A percentile compares a stretch with the other conserved stretches of the same genome.
phyloP scores from a whole-genome alignment of 257 asterid genomes.

The Fraxinus americana region DNA sequence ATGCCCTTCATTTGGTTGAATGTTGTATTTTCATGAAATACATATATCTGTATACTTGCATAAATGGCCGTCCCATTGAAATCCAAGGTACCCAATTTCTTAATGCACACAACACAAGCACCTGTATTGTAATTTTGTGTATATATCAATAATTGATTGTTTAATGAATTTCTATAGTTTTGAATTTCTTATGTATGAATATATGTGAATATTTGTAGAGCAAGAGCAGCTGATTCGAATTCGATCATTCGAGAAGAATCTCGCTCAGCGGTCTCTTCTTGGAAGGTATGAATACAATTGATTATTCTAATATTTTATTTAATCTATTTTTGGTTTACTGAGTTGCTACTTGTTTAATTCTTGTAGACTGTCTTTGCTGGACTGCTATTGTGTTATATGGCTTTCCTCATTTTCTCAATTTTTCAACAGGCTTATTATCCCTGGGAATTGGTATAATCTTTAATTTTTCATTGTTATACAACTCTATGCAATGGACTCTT shows the following conservation, averaged over 20 bases:
- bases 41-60: background rate
- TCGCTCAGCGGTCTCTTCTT: constrained; percentile 68
- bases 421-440: no score
- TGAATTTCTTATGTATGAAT: constrained; percentile 21
- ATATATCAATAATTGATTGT: constrained; percentile 3
- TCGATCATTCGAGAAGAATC: constrained; percentile 72
- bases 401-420: no score
- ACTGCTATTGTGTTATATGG: no score
- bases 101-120: background rate
- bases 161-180: background rate
- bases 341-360: background rate
- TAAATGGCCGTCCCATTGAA: constrained; percentile 49
- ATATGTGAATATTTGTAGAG: constrained; percentile 45
- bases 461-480: no score
- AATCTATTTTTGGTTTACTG: background rate
- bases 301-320: constrained; percentile 3
- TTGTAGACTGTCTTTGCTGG: constrained; percentile 65
- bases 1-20: constrained; percentile 5
- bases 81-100: constrained; percentile 45
- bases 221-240: constrained; percentile 91
- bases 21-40: constrained; percentile 14
- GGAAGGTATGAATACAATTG: constrained; percentile 59
- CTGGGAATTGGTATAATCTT: no score
- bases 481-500: no score
- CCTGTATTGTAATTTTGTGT: constrained; percentile 2